These are phyloP conservation scores for Deinandra increscens DNA, from an alignment of 129 eudicot genomes.

Conservation along the genomic window DNA sequence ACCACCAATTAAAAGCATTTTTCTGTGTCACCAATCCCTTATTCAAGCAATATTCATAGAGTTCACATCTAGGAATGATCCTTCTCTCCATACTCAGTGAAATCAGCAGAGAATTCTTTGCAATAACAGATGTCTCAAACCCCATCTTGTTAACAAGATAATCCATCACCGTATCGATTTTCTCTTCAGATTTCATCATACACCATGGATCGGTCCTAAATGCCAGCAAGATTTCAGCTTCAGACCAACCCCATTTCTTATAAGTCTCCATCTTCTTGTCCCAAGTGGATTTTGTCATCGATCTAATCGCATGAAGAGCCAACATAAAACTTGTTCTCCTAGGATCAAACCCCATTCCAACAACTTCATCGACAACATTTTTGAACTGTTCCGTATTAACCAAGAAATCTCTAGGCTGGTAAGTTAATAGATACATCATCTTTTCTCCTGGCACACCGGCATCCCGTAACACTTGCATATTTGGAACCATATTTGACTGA, in stretches of 20 bases:
- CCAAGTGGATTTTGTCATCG: conserved; percentile 42
- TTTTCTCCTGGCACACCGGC: conserved; percentile 32
- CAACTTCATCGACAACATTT: conserved; percentile 30
- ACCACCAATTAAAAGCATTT: conserved; percentile 24
- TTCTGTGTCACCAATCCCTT: conserved; percentile 33
- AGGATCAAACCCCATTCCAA: conserved; percentile 47
- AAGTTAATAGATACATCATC: conserved; percentile 27
- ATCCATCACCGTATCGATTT: conserved; percentile 34
- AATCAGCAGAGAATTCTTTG: conserved; percentile 24
- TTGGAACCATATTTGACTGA: conserved; percentile 11
- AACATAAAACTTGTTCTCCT: conserved; percentile 23
- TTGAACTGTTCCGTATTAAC: conserved; percentile 22
- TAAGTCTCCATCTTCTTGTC: conserved; percentile 39
- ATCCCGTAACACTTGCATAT: conserved; percentile 31
- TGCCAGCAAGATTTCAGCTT: conserved; percentile 30
- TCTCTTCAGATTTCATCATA: conserved; percentile 50
- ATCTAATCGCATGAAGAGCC: conserved; percentile 32
- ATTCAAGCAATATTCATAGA: conserved; percentile 28
- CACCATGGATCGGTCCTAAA: conserved; percentile 36
- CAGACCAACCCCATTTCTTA: conserved; percentile 52
- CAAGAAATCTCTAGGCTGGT: conserved; percentile 28
- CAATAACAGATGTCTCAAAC: conserved; percentile 30
- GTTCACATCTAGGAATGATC: conserved; percentile 47
- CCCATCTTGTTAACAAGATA: conserved; percentile 41
- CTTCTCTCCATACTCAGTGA: conserved; percentile 41